Conservation (phyloP, 2,329 filamentous ascomycete species). For the Trichoderma asperellum region DNA sequence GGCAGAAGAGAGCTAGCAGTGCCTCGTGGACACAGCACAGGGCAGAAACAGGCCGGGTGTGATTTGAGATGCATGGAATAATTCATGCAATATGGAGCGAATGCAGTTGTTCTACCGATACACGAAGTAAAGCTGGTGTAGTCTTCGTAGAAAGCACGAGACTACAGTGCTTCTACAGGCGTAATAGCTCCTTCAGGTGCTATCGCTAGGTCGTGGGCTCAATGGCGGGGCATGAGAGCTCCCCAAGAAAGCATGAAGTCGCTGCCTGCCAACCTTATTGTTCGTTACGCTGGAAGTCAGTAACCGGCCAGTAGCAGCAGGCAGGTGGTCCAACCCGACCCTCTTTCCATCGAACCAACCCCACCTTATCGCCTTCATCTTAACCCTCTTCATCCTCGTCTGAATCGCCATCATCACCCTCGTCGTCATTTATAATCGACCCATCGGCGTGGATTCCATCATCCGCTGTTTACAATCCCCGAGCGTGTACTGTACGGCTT, state of each 20-base stretch:
- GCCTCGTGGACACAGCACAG: conserved; percentile 22
- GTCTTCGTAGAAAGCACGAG: background rate
- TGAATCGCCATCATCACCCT: background rate
- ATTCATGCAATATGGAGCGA: background rate
- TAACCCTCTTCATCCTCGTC: background rate
- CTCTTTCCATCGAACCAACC: conserved; percentile 3
- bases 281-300: background rate
- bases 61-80: conserved; percentile 6
- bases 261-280: conserved; percentile 17
- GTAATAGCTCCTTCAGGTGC: background rate
- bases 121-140: background rate
- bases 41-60: background rate
- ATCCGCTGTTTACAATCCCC: background rate
- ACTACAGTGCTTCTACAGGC: background rate
- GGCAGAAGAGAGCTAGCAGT: conserved; percentile 15
- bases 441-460: background rate
- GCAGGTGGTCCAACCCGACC: background rate
- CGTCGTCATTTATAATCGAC: background rate
- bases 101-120: background rate
- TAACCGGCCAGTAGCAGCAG: conserved; percentile 2
- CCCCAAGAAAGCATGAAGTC: background rate
- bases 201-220: background rate
- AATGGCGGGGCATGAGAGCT: conserved; percentile 4
- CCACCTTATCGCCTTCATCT: conserved; percentile 13
- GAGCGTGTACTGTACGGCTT: background rate